Conservation (phyloP, 305 asterid genomes). For the Fraxinus angustifolia region DNA sequence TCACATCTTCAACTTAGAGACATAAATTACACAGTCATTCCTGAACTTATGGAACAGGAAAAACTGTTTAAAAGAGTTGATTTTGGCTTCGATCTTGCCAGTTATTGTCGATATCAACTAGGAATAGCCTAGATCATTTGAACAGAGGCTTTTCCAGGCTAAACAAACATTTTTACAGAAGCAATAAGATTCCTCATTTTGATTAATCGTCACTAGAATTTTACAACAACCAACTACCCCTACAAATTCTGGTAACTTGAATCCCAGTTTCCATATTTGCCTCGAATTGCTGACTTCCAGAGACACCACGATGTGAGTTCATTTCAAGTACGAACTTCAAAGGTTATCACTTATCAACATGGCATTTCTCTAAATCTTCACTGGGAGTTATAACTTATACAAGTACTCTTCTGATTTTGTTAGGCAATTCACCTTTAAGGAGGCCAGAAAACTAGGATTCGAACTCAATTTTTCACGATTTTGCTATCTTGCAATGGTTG, state of each 20-base stretch:
- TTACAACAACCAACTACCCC: not conserved
- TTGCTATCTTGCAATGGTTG: too few relatives aligned
- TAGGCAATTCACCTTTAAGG: not conserved
- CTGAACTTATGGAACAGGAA: not conserved
- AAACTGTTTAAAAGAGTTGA: not conserved
- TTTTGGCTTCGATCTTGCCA: not conserved
- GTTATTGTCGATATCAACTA: not conserved
- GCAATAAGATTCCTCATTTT: not conserved
- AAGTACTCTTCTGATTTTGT: not conserved
- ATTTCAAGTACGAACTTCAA: not conserved
- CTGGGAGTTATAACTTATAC: not conserved
- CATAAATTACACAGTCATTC: not conserved
- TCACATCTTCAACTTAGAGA: not conserved
- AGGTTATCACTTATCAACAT: not conserved
- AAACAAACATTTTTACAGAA: not conserved
- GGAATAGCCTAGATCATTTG: not conserved
- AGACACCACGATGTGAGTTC: not conserved
- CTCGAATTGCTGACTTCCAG: not conserved
- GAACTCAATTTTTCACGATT: too few relatives aligned
- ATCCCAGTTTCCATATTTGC: not conserved
- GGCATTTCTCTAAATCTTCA: not conserved
- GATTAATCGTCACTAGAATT: not conserved
- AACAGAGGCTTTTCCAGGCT: not conserved
- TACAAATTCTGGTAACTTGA: not conserved
- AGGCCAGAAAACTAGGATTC: not conserved